Evolutionary conservation across 495 filamentous ascomycete species (phyloP).

Genomic region (Copromyces sp.): DNA sequence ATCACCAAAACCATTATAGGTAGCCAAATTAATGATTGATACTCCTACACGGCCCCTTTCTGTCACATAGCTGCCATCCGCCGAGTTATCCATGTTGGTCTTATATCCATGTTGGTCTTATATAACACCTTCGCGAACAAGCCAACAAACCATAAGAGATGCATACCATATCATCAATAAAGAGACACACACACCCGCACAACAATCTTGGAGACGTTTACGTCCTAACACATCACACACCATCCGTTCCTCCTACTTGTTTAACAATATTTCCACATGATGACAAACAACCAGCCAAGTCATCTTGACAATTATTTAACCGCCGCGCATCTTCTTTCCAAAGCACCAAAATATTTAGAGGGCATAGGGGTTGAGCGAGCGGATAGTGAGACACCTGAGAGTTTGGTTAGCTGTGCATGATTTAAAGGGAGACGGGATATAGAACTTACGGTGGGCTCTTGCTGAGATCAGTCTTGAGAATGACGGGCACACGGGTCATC

Average conservation of each 20-base stretch:
- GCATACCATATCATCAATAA: neutral
- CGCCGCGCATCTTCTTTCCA: neutral
- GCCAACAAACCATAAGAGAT: neutral
- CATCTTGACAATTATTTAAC: neutral
- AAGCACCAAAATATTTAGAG: slow-evolving; percentile 40
- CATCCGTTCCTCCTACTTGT: neutral
- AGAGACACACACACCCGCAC: neutral
- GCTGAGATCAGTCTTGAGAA: slow-evolving; percentile 92
- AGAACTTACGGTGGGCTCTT: slow-evolving; percentile 95
- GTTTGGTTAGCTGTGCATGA: slow-evolving; percentile 26
- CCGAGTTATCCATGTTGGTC: neutral
- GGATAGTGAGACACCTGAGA: slow-evolving; percentile 85
- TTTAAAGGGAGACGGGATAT: neutral
- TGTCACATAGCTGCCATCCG: neutral
- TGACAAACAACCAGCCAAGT: neutral
- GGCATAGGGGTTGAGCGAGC: slow-evolving; percentile 93
- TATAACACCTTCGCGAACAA: neutral
- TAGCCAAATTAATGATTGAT: neutral
- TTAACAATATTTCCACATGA: neutral
- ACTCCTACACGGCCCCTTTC: neutral
- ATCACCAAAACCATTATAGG: neutral
- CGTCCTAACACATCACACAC: neutral
- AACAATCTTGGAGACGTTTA: neutral
- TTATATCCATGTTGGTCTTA: neutral
- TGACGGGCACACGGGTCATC: slow-evolving; percentile 93